phyloP scores from a whole-genome alignment of 805 yeast species.

The Sugiyamaella americana region DNA sequence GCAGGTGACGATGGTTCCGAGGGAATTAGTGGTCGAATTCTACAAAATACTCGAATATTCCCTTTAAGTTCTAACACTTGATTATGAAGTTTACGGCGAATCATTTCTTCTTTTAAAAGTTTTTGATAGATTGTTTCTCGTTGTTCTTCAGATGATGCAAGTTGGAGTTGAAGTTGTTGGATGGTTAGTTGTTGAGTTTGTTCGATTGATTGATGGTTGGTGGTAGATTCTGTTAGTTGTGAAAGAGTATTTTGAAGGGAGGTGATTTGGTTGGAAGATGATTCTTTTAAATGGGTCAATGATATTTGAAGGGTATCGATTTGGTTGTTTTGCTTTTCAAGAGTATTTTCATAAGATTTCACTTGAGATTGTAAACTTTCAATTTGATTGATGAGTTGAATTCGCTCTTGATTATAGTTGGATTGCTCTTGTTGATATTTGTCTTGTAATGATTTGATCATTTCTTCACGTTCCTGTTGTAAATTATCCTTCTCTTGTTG shows the following conservation, averaged over 20 bases:
- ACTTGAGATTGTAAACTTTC: background rate
- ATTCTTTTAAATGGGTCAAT: no score
- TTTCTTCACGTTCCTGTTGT: background rate
- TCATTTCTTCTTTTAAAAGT: conserved; percentile 45
- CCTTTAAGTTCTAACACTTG: conserved; percentile 82
- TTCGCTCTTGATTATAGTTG: background rate
- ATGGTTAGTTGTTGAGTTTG: conserved; percentile 18
- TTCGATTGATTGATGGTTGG: conserved; percentile 19
- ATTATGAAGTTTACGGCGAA: conserved; percentile 63
- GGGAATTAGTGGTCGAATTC: conserved; percentile 58
- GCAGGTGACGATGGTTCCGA: conserved; percentile 21
- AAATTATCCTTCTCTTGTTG: background rate
- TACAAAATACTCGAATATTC: conserved; percentile 83
- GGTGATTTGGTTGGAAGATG: no score
- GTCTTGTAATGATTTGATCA: background rate
- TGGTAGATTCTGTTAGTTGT: conserved; percentile 26
- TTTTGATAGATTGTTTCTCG: conserved; percentile 32
- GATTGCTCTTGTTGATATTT: background rate
- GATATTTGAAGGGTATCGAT: no score
- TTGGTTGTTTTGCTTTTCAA: no score
- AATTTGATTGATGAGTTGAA: conserved; percentile 22
- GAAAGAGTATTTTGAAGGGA: no score
- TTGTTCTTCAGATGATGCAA: conserved; percentile 15
- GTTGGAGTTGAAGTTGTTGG: conserved; percentile 18
- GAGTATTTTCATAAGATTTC: no score